Conservation (phyloP, 306 rosid genomes). For the Parietaria judaica region DNA sequence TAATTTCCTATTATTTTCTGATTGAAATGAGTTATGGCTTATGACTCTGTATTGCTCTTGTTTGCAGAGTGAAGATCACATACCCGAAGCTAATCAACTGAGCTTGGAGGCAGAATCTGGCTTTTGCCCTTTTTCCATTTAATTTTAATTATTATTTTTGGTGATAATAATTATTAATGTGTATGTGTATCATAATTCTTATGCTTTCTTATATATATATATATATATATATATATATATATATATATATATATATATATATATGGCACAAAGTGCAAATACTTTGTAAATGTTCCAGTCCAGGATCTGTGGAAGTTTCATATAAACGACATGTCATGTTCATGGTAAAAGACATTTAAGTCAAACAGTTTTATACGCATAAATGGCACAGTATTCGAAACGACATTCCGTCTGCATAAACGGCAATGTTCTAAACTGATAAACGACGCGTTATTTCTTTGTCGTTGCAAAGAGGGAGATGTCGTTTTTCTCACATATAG, state of each 20-base stretch:
- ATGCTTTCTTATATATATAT: background rate
- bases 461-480: no score
- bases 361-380: background rate
- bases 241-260: background rate
- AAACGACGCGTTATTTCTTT: no score
- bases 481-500: no score
- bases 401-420: no score
- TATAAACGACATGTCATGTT: background rate
- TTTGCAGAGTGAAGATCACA: background rate
- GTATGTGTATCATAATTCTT: background rate
- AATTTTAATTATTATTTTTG: background rate
- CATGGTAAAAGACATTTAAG: background rate
- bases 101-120: background rate
- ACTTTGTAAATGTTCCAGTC: background rate
- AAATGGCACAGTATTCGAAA: no score
- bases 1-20: no score
- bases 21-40: no score
- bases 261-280: background rate
- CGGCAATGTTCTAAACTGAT: no score
- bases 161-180: background rate
- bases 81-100: background rate
- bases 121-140: background rate
- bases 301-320: background rate
- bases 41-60: background rate
- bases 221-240: background rate